phyloP scores from a whole-genome alignment of 208 protist genomes.

The Endotrypanum monterogeii region DNA sequence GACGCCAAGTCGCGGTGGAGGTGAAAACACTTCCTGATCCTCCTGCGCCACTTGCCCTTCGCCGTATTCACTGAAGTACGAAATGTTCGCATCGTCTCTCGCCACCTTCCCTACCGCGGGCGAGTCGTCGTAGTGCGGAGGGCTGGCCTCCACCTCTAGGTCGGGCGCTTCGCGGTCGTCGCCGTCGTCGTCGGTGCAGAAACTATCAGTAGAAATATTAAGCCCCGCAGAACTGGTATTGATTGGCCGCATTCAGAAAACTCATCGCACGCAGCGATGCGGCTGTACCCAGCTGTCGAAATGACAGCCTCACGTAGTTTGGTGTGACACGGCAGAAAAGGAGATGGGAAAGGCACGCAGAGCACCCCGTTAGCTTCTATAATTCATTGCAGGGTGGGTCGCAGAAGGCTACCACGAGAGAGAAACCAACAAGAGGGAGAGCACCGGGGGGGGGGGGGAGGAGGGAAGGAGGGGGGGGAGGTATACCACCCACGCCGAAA shows the following conservation, averaged over 20 bases:
- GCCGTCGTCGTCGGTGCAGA: conserved; percentile 7
- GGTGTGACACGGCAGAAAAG: background rate
- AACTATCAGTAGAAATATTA: conserved; percentile 1
- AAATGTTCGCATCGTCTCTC: conserved; percentile 5
- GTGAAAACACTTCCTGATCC: background rate
- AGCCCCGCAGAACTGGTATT: background rate
- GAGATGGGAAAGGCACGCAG: background rate
- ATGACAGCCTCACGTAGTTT: conserved; percentile 3
- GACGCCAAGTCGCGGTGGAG: background rate
- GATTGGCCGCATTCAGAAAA: background rate
- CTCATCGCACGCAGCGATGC: background rate
- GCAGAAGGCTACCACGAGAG: background rate
- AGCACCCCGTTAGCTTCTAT: background rate
- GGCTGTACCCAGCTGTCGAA: background rate
- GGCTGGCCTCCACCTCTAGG: conserved; percentile 32
- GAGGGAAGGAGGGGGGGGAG: background rate
- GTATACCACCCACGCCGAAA: background rate
- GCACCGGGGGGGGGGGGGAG: background rate
- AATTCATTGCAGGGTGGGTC: background rate
- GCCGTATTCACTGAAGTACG: conserved; percentile 34
- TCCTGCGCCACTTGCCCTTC: background rate
- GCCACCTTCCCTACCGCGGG: background rate
- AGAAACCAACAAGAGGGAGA: background rate
- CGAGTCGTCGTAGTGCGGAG: conserved; percentile 6
- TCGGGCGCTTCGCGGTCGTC: conserved; percentile 13